Percentiles rank a stretch among this genome's conserved stretches.
These are phyloP conservation scores for Epichloe typhina DNA, from an alignment of 2,329 filamentous ascomycete species.

Conservation along the genomic window DNA sequence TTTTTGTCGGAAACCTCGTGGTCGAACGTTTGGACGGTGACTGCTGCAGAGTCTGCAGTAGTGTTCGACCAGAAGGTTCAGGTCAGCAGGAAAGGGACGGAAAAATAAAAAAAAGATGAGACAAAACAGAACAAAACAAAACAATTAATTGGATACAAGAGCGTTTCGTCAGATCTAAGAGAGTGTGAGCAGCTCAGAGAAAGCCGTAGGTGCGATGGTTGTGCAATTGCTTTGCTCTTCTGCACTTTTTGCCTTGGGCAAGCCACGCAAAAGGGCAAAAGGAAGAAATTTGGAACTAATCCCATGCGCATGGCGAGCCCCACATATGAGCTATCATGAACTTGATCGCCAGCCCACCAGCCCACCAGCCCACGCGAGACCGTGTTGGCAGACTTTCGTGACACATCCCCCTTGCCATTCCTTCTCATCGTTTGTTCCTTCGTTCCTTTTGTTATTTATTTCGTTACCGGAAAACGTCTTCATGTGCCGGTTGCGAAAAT, in stretches of 20 bases:
- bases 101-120: neutral
- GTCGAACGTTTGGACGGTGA: neutral
- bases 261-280: neutral
- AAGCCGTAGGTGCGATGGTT: neutral
- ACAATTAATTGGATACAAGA: neutral
- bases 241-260: neutral
- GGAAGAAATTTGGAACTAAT: neutral
- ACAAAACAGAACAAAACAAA: neutral
- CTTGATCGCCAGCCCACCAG: neutral
- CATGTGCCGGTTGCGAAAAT: no score
- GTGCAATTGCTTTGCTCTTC: neutral
- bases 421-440: neutral
- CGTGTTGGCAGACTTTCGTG: no score
- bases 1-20: neutral
- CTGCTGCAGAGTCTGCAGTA: neutral
- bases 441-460: neutral
- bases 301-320: neutral
- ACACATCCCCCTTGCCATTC: no score
- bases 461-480: no score
- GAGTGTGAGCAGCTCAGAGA: neutral
- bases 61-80: neutral
- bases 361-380: neutral
- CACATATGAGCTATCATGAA: neutral
- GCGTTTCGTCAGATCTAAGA: neutral
- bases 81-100: neutral